These are phyloP conservation scores for Cladophialophora chaetospira DNA, from an alignment of 2,329 filamentous ascomycete species.

Conservation along the genomic window DNA sequence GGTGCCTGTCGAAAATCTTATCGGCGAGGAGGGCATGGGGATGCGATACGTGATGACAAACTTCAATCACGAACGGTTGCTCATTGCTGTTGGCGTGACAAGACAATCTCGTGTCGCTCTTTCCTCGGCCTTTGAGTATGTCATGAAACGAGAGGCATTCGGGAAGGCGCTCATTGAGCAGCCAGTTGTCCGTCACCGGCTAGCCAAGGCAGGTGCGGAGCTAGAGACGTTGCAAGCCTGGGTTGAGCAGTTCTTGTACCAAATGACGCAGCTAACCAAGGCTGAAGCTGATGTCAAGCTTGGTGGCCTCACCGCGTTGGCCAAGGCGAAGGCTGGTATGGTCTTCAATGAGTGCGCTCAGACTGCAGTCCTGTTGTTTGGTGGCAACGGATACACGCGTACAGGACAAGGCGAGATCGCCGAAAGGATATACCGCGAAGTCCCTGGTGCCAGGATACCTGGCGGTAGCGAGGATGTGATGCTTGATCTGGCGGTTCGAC, in stretches of 20 bases:
- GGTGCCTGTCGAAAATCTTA: constrained; percentile 69
- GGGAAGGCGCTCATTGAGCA: constrained; percentile 71
- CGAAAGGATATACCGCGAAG: constrained; percentile 66
- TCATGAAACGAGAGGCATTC: constrained; percentile 67
- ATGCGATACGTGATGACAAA: constrained; percentile 78
- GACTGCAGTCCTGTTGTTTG: constrained; percentile 69
- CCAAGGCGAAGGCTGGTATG: constrained; percentile 71
- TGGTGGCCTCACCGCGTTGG: constrained; percentile 70
- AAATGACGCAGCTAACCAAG: constrained; percentile 60
- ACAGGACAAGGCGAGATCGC: constrained; percentile 70
- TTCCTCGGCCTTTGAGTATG: constrained; percentile 62
- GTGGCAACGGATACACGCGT: constrained; percentile 71
- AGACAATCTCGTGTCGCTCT: constrained; percentile 64
- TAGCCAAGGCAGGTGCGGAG: constrained; percentile 69
- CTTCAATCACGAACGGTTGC: constrained; percentile 76
- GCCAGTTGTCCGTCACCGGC: constrained; percentile 71
- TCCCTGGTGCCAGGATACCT: constrained; percentile 62
- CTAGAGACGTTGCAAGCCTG: constrained; percentile 72
- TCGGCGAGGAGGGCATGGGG: constrained; percentile 69
- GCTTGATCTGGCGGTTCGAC: constrained; percentile 67
- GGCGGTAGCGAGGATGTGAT: constrained; percentile 74
- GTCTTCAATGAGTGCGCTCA: constrained; percentile 72
- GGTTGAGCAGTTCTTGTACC: constrained; percentile 48
- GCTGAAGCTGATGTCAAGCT: constrained; percentile 54
- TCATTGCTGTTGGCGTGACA: constrained; percentile 65